Percentiles rank a stretch among this genome's conserved stretches.
phyloP scores from a whole-genome alignment of 148 eudicot species.

The Cornus controversa region DNA sequence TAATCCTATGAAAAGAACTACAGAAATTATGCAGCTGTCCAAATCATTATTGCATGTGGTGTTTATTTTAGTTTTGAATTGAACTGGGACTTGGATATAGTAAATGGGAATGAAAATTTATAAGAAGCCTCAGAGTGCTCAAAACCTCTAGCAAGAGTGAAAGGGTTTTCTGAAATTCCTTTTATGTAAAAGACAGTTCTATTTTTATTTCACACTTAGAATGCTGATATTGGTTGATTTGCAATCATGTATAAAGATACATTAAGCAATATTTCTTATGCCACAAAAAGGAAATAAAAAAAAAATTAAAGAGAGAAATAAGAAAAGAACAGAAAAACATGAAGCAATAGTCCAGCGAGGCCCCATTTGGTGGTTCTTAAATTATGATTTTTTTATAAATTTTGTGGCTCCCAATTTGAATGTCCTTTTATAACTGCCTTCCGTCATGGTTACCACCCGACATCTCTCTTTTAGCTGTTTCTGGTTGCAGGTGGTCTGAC shows the following conservation, averaged over 20 bases:
- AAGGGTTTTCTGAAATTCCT: not conserved
- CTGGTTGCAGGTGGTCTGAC: not conserved
- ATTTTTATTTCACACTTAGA: not conserved
- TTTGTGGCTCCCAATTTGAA: not conserved
- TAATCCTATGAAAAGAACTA: not conserved
- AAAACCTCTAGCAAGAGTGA: not conserved
- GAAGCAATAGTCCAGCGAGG: not conserved
- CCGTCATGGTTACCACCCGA: not conserved
- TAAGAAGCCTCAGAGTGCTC: not conserved
- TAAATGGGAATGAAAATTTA: not conserved
- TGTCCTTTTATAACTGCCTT: not conserved
- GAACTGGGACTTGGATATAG: too few relatives aligned
- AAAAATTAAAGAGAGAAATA: too few relatives aligned
- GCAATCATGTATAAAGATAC: not conserved
- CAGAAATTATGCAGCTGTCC: not conserved
- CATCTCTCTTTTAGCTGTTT: not conserved
- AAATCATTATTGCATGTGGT: not conserved
- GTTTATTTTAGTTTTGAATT: not conserved
- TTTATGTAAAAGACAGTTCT: too few relatives aligned
- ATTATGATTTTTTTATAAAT: not conserved
- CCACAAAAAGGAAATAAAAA: too few relatives aligned
- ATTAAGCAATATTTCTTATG: too few relatives aligned
- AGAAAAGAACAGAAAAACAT: too few relatives aligned
- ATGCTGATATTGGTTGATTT: not conserved
- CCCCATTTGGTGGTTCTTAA: not conserved